These are phyloP conservation scores for Hamamelis virginiana DNA, from an alignment of 164 flowering plant species.

Conservation along the genomic window DNA sequence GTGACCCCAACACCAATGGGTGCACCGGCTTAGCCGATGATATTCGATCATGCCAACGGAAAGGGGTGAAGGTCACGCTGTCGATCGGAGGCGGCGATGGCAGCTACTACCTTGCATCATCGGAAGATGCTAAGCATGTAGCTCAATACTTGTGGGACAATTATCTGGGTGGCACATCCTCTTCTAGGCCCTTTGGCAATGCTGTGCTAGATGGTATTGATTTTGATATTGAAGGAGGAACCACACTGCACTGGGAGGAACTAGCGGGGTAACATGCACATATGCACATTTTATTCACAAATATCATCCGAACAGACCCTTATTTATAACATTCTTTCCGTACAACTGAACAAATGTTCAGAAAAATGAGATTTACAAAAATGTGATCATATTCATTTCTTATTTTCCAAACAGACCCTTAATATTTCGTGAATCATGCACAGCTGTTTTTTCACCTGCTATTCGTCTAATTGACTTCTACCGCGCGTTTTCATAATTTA, in stretches of 20 bases:
- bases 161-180: conserved; percentile 19
- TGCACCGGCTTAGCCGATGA: conserved; percentile 14
- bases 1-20: conserved; percentile 14
- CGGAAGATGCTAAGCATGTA: conserved; percentile 15
- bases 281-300: too few species aligned
- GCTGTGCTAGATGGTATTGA: conserved; percentile 25
- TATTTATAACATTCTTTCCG: too few species aligned
- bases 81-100: conserved; percentile 33
- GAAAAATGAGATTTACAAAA: too few species aligned
- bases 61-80: conserved; percentile 23
- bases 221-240: conserved; percentile 24
- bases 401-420: too few species aligned
- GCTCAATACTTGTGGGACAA: conserved; percentile 22
- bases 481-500: not conserved
- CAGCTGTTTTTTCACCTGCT: too few species aligned
- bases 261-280: conserved; percentile 10
- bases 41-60: conserved; percentile 19
- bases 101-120: conserved; percentile 12
- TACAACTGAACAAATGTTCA: too few species aligned
- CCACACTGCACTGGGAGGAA: conserved; percentile 19
- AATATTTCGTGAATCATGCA: too few species aligned
- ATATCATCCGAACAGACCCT: too few species aligned
- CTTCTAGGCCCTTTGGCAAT: conserved; percentile 18
- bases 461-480: too few species aligned
- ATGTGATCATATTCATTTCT: too few species aligned